These are phyloP conservation scores for Leccinum boreale DNA, from an alignment of 768 basidiomycete species.

Conservation along the genomic window DNA sequence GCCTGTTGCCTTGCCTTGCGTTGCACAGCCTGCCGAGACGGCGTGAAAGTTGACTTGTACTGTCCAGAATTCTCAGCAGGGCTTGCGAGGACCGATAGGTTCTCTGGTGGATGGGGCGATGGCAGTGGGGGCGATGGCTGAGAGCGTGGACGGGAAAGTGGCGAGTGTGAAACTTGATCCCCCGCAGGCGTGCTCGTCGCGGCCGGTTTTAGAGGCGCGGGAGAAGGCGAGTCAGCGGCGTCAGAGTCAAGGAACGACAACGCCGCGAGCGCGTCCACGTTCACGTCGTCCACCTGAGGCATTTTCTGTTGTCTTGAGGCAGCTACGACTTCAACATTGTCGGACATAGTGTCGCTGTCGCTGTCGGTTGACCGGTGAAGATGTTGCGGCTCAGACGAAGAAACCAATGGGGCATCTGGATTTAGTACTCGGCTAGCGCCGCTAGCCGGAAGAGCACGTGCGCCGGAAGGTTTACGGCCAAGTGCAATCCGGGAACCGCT, in stretches of 20 bases:
- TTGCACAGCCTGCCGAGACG: constrained; percentile 78
- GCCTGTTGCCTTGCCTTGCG: constrained; percentile 82
- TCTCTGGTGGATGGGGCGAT: constrained; percentile 38
- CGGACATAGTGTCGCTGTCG: constrained; percentile 35
- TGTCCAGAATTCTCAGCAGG: constrained; percentile 34
- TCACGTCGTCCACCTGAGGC: constrained; percentile 42
- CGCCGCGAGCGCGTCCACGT: constrained; percentile 75
- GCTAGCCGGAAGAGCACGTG: constrained; percentile 58
- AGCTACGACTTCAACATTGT: constrained; percentile 11
- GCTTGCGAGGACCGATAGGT: constrained; percentile 12
- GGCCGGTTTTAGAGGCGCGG: constrained; percentile 16
- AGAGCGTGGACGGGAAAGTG: constrained; percentile 32
- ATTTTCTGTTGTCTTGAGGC: constrained; percentile 9
- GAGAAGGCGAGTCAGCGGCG: constrained; percentile 16
- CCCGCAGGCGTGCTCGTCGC: not conserved
- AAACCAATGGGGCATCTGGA: constrained; percentile 33
- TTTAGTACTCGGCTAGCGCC: constrained; percentile 37
- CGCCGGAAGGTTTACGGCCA: constrained; percentile 77
- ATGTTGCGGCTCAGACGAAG: constrained; percentile 35
- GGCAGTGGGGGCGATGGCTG: constrained; percentile 20
- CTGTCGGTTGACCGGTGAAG: constrained; percentile 26
- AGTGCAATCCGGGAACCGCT: constrained; percentile 33
- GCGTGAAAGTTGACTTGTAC: constrained; percentile 86
- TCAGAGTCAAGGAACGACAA: constrained; percentile 66
- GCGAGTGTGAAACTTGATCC: constrained; percentile 7